Base-by-base conservation (phyloP, 345 rosid species). In the Pelargonium nanum region DNA sequence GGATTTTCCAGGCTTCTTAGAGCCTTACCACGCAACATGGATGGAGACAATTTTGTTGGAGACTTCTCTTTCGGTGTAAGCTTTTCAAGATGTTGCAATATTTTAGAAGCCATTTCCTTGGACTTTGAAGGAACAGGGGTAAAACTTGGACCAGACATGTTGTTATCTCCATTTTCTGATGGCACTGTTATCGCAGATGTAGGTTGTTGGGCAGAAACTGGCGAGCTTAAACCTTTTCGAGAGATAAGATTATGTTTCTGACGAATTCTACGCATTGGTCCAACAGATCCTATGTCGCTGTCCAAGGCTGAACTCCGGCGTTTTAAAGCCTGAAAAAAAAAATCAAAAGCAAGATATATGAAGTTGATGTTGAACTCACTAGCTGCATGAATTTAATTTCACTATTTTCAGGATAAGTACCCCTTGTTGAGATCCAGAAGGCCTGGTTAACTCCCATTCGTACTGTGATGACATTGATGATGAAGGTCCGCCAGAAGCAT, bases 241-340 rank as follows among this genome's bases (percentile, higher is more conserved):
- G 80, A 71, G 15, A 75, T 71, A 64, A 85, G 77, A 68, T 78
- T 84, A 30, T 91, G 78, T 64, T 93, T 93, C 66, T 89, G 96
- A 44, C 97, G 90, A 67, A 86, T 86, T 72, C 97, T 85, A 24
- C 97, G 90, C 65, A 90, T 78, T 65, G 97, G 89, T 55, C 92
- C 96, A 65, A 76, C 74, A 65, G 91, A 79, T 55, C 91, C 89
- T 12, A 86, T 75, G 73, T 79, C 95, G 81, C 68, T 79, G 56
- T 94, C 93, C 25, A 94, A 76, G 50, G 79, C 85, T 26, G 92
- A 83, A 72, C 84, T 85, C 75, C 92, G 70, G 57, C 93, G 81
- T 68, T 94, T 90, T 55, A 81, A 73, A 70, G 76, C 75, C 99
- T 94, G 77, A 73, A 24, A 51, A 59, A 71, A 22, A 19, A 66